Conservation (phyloP, 1,284 basidiomycete species). For the Ustilago vetiveriae region DNA sequence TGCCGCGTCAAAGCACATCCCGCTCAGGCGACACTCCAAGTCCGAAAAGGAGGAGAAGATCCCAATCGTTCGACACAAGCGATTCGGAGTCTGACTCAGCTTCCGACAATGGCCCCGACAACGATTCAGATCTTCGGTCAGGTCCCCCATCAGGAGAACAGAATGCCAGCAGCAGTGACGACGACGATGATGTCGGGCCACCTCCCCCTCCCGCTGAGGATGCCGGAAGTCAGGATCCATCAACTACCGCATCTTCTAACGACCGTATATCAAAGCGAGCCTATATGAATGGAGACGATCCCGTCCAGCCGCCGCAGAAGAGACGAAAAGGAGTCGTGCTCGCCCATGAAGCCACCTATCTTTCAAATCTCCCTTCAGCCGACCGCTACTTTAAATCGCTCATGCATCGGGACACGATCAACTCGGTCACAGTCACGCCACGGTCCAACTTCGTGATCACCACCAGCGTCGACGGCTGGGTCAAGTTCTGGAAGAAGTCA, state of each 20-base stretch:
- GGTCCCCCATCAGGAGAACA: not conserved
- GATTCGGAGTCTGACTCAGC: constrained; percentile 20
- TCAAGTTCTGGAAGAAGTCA: constrained; percentile 99
- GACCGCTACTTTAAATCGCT: constrained; percentile 97
- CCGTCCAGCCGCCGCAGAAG: constrained; percentile 18
- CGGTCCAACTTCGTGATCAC: constrained; percentile 82
- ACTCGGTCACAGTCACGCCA: constrained; percentile 75
- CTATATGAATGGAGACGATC: not conserved
- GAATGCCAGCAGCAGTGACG: constrained; percentile 3
- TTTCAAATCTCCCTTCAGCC: constrained; percentile 88
- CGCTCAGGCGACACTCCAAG: not conserved
- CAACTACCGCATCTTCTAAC: not conserved
- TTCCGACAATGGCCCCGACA: constrained; percentile 5
- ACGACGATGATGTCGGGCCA: constrained; percentile 23
- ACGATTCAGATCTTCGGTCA: constrained; percentile 11
- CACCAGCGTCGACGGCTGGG: constrained; percentile 90
- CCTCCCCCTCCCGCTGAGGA: constrained; percentile 14
- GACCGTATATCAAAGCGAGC: constrained; percentile 10
- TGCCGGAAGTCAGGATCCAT: not conserved
- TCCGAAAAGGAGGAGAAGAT: constrained; percentile 9
- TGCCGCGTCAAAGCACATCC: not conserved
- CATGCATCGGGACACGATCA: constrained; percentile 95
- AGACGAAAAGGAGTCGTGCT: constrained; percentile 61
- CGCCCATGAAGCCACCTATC: constrained; percentile 82
- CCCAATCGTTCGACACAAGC: constrained; percentile 23